A percentile compares a stretch with the other conserved stretches of the same genome.
phyloP scores from a whole-genome alignment of 169 alveolate genomes.

The Besnoitia besnoiti region DNA sequence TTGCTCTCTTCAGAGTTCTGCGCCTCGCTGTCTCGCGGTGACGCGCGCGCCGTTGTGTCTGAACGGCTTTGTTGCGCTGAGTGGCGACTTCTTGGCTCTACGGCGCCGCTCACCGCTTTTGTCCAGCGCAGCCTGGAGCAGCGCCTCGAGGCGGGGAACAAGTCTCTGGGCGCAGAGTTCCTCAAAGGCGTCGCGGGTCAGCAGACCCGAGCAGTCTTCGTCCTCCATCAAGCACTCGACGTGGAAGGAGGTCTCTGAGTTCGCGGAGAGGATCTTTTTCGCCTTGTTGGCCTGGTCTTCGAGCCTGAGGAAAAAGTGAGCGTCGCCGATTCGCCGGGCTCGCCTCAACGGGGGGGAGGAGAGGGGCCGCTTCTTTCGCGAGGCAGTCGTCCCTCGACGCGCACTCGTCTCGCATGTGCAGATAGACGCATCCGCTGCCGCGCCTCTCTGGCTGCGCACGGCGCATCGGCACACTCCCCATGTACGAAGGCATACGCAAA shows the following conservation, averaged over 20 bases:
- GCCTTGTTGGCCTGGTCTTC: conserved; percentile 94
- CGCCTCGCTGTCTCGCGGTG: no score
- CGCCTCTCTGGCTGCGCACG: no score
- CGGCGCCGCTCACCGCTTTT: conserved; percentile 18
- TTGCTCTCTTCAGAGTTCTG: no score
- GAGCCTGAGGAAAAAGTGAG: conserved; percentile 79
- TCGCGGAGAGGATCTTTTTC: conserved; percentile 96
- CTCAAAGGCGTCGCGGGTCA: conserved; percentile 89
- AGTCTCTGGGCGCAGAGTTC: conserved; percentile 38
- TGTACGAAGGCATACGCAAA: neutral
- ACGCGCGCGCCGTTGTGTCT: no score
- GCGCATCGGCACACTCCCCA: neutral
- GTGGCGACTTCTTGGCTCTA: no score
- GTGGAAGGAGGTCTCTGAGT: conserved; percentile 90
- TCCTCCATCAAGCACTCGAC: conserved; percentile 97
- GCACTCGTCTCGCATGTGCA: neutral
- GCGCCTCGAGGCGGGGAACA: conserved; percentile 37
- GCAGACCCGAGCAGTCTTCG: conserved; percentile 83
- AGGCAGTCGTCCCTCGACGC: neutral
- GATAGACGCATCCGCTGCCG: neutral
- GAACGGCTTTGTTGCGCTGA: no score
- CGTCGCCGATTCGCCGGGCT: no score
- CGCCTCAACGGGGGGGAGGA: no score
- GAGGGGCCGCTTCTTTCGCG: no score
- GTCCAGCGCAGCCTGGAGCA: conserved; percentile 38